Percentiles rank a stretch among this genome's conserved stretches.
These are phyloP conservation scores for Paracoccidioides lutzii DNA, from an alignment of 2,329 filamentous ascomycete genomes.

Conservation along the genomic window DNA sequence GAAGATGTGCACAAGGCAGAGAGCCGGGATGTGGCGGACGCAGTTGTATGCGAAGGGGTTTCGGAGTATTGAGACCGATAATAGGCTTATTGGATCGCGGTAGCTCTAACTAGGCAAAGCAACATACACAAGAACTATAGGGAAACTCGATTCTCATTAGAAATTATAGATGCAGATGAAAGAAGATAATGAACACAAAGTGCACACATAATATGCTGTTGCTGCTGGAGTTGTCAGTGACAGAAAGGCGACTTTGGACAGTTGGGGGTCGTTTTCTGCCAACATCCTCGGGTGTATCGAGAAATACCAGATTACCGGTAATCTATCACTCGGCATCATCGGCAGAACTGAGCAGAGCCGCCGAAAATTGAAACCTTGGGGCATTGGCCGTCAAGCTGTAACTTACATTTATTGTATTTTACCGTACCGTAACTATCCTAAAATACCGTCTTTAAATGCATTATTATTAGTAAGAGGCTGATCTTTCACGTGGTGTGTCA, in stretches of 20 bases:
- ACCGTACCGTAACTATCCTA: too few relatives aligned
- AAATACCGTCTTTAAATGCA: too few relatives aligned
- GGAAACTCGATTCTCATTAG: background rate
- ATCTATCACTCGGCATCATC: background rate
- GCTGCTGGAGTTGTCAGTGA: background rate
- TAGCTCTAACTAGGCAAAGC: background rate
- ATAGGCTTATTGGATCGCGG: background rate
- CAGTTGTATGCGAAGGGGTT: background rate
- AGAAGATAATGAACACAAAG: background rate
- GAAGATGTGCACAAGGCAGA: background rate
- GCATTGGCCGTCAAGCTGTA: too few relatives aligned
- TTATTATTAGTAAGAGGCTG: too few relatives aligned
- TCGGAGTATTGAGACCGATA: too few relatives aligned
- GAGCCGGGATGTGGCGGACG: background rate
- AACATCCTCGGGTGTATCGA: slow-evolving; percentile 1
- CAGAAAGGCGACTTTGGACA: background rate
- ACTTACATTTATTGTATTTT: too few relatives aligned
- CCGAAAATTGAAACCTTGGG: background rate
- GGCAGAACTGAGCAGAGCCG: background rate
- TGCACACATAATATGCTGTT: background rate
- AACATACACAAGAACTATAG: background rate
- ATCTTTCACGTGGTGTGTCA: too few relatives aligned
- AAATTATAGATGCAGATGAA: background rate
- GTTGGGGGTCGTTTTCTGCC: background rate
- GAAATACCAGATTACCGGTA: background rate